Conservation (phyloP, 371 early-diverging fungal species). For the Mortierella sp. region DNA sequence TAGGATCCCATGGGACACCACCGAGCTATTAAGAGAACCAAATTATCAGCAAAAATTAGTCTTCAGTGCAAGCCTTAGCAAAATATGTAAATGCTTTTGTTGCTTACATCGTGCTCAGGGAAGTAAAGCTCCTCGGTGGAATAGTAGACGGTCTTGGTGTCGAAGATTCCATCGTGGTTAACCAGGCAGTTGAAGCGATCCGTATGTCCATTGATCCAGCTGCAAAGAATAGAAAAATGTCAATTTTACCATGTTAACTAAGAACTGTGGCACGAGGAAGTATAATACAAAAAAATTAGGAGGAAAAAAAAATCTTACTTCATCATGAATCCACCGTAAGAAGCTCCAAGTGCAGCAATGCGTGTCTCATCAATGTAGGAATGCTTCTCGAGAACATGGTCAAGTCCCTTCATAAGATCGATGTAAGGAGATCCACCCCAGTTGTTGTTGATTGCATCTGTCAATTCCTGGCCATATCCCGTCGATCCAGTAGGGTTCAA, state of each 20-base stretch:
- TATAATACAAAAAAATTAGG: no score
- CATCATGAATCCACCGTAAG: constrained; percentile 89
- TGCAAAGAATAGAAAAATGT: not conserved
- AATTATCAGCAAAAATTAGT: no score
- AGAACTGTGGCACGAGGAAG: no score
- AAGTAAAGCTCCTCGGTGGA: constrained; percentile 88
- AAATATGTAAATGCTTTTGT: no score
- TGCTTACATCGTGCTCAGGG: constrained; percentile 74
- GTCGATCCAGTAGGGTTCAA: constrained; percentile 87
- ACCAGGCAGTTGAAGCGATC: constrained; percentile 80
- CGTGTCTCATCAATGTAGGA: constrained; percentile 71
- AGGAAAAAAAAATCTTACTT: constrained; percentile 55
- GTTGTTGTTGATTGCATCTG: constrained; percentile 76
- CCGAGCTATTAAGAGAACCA: constrained; percentile 58
- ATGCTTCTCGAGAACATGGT: constrained; percentile 70
- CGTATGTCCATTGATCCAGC: constrained; percentile 72
- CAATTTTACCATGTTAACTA: no score
- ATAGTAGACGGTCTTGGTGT: constrained; percentile 71
- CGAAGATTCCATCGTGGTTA: constrained; percentile 89
- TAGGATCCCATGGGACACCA: constrained; percentile 76
- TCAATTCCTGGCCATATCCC: constrained; percentile 84
- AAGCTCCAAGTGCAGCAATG: constrained; percentile 80
- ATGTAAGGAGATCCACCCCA: constrained; percentile 86
- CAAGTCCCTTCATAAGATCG: constrained; percentile 80
- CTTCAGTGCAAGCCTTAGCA: no score